Conservation (phyloP, 2,329 filamentous ascomycete species). For the Cercospora sesami region DNA sequence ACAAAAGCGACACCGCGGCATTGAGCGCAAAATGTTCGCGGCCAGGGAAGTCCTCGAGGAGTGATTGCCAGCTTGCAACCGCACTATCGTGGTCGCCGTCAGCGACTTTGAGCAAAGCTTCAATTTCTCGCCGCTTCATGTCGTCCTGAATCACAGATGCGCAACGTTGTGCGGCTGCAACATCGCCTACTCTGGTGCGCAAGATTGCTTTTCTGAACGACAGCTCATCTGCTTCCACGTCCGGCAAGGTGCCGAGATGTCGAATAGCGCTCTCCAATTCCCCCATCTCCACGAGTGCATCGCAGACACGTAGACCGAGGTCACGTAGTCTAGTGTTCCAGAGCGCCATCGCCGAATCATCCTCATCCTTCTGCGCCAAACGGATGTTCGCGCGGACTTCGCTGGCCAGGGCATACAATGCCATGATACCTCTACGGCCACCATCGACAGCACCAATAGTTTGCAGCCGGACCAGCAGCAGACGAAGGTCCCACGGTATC, state of each 20-base stretch:
- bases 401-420: constrained; percentile 76
- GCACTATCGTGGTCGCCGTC: constrained; percentile 71
- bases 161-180: constrained; percentile 46
- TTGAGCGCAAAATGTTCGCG: constrained; percentile 79
- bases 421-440: constrained; percentile 79
- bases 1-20: constrained; percentile 78
- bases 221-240: constrained; percentile 46
- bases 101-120: constrained; percentile 74
- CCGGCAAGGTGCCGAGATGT: constrained; percentile 64
- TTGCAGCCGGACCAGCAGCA: constrained; percentile 80
- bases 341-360: constrained; percentile 58
- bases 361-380: constrained; percentile 47
- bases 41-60: constrained; percentile 50
- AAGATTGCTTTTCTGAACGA: constrained; percentile 59
- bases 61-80: constrained; percentile 58
- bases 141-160: constrained; percentile 25
- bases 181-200: constrained; percentile 76
- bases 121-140: constrained; percentile 50
- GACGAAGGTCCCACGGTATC: constrained; percentile 82
- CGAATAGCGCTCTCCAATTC: constrained; percentile 76
- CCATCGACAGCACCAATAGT: constrained; percentile 83
- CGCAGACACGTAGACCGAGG: constrained; percentile 65
- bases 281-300: constrained; percentile 79
- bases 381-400: constrained; percentile 35
- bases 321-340: constrained; percentile 76